Percentiles rank a stretch among this genome's conserved stretches.
phyloP scores from a whole-genome alignment of 1,284 basidiomycete genomes.

The Austroboletus novae-zelandiae region DNA sequence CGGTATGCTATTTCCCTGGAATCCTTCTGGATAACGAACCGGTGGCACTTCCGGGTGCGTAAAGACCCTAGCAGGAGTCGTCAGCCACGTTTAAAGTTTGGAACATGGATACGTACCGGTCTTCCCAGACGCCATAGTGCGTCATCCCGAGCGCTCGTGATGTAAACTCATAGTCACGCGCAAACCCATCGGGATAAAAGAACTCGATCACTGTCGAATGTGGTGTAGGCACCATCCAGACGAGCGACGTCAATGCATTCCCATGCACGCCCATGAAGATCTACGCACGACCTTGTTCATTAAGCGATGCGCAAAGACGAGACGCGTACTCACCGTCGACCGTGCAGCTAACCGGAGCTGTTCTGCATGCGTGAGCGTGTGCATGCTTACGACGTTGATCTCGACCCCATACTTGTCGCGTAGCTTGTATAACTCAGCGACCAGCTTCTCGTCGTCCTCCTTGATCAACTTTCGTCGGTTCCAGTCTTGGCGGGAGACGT shows the following conservation, averaged over 20 bases:
- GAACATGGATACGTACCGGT: conserved; percentile 36
- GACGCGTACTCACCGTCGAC: conserved; percentile 62
- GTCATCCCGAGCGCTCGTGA: conserved; percentile 78
- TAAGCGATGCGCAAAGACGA: too few relatives aligned
- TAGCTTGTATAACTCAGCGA: conserved; percentile 60
- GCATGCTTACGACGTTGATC: conserved; percentile 82
- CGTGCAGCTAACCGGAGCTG: conserved; percentile 76
- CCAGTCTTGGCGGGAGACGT: conserved; percentile 85
- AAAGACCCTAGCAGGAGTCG: conserved; percentile 39
- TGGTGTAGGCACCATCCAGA: conserved; percentile 83
- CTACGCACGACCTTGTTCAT: conserved; percentile 34
- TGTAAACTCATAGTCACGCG: conserved; percentile 83
- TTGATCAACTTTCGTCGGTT: conserved; percentile 69
- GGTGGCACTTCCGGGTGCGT: conserved; percentile 47
- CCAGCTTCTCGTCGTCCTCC: conserved; percentile 65
- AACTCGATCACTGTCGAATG: conserved; percentile 85
- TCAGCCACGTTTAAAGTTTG: neutral
- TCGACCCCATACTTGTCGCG: conserved; percentile 76
- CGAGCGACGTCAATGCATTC: conserved; percentile 76
- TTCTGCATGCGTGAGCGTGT: conserved; percentile 73
- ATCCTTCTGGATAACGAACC: conserved; percentile 50
- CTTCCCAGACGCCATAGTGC: conserved; percentile 84
- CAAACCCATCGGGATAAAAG: conserved; percentile 83
- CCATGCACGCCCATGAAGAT: conserved; percentile 89
- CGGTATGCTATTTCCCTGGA: conserved; percentile 55